Percentiles rank a stretch among this genome's conserved stretches.
These are phyloP conservation scores for Eragrostis nindensis DNA, from an alignment of 176 grass and related monocot species.

Conservation along the genomic window DNA sequence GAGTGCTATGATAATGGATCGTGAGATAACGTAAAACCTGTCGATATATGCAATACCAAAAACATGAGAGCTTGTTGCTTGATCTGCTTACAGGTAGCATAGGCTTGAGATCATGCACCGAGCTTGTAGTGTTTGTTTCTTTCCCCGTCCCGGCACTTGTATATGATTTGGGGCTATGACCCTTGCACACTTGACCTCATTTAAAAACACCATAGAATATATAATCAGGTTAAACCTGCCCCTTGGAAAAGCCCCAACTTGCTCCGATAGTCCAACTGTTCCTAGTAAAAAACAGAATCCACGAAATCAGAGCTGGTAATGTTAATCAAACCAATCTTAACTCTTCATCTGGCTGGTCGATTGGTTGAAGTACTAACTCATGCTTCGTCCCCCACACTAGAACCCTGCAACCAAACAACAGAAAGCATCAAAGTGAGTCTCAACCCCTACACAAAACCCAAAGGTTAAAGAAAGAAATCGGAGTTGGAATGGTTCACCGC, in stretches of 20 bases:
- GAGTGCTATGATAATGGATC: slow-evolving; percentile 3
- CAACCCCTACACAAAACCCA: slow-evolving; percentile 49
- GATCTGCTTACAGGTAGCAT: slow-evolving; percentile 26
- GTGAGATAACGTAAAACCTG: neutral
- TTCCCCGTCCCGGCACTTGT: slow-evolving; percentile 17
- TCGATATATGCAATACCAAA: neutral
- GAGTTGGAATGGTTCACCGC: slow-evolving; percentile 63
- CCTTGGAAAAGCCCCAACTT: slow-evolving; percentile 38
- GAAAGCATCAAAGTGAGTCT: slow-evolving; percentile 46
- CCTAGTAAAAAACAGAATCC: slow-evolving; percentile 54
- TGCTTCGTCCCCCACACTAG: neutral
- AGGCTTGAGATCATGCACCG: slow-evolving; percentile 35
- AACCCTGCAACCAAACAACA: slow-evolving; percentile 50
- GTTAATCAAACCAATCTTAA: slow-evolving; percentile 43
- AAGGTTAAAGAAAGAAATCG: slow-evolving; percentile 41
- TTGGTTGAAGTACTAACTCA: slow-evolving; percentile 48
- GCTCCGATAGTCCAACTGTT: slow-evolving; percentile 45
- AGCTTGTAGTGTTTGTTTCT: slow-evolving; percentile 33
- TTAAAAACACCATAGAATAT: slow-evolving; percentile 22
- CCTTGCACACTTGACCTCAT: slow-evolving; percentile 39
- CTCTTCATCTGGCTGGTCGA: slow-evolving; percentile 46
- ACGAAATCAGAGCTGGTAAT: slow-evolving; percentile 14
- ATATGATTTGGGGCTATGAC: slow-evolving; percentile 44
- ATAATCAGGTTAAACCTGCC: slow-evolving; percentile 39
- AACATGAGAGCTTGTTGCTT: neutral